phyloP scores from a whole-genome alignment of 1,284 basidiomycete species.

The Takashimella koratensis region DNA sequence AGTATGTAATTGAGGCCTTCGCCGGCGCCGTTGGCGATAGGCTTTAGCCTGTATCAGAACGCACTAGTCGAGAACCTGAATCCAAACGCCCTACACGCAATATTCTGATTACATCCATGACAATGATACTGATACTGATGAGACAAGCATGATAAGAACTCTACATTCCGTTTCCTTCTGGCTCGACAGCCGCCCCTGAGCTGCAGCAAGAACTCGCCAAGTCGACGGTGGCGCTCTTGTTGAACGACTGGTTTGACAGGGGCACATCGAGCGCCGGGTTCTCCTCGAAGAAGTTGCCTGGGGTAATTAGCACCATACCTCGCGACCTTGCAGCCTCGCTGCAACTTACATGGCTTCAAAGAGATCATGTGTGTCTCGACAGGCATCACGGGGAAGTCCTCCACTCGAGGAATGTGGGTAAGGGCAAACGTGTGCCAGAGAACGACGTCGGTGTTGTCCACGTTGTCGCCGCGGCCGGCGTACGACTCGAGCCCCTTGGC shows the following conservation, averaged over 20 bases:
- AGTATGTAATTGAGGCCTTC: too few relatives aligned
- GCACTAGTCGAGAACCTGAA: too few relatives aligned
- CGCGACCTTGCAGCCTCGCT: too few relatives aligned
- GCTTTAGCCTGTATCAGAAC: too few relatives aligned
- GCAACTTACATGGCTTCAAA: neutral
- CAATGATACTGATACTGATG: too few relatives aligned
- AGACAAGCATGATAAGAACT: too few relatives aligned
- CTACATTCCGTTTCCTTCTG: too few relatives aligned
- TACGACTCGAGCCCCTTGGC: conserved; percentile 13
- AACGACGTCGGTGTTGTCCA: conserved; percentile 69
- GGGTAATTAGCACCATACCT: neutral
- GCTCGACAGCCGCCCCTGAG: too few relatives aligned
- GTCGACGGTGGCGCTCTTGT: neutral
- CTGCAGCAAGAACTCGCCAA: neutral
- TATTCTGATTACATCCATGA: too few relatives aligned
- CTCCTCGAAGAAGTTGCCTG: neutral
- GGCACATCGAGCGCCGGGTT: neutral
- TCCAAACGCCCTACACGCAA: too few relatives aligned
- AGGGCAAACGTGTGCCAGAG: conserved; percentile 68
- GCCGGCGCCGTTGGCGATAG: too few relatives aligned
- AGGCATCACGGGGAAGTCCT: conserved; percentile 18
- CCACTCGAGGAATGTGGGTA: conserved; percentile 31
- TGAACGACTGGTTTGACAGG: conserved; percentile 10
- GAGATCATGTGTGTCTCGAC: conserved; percentile 7
- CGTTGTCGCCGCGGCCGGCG: conserved; percentile 12